phyloP scores from a whole-genome alignment of 352 stramenopile species.

The Phytopythium litorale region DNA sequence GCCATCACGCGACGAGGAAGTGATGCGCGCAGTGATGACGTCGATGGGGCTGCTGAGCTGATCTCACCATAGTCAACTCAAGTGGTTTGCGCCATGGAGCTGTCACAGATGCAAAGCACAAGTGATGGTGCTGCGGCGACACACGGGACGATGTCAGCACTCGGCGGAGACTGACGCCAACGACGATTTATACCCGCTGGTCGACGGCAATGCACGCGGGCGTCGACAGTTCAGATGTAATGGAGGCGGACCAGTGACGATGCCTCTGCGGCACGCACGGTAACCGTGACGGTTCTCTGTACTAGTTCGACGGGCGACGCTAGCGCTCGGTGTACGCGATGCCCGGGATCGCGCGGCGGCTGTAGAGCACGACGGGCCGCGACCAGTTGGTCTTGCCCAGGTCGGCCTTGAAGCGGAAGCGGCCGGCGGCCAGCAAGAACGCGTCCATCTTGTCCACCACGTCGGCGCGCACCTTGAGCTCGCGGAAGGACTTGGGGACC shows the following conservation, averaged over 20 bases:
- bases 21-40: not conserved
- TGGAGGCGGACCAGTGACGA: not conserved
- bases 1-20: not conserved
- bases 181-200: not conserved
- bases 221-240: not conserved
- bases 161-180: not conserved
- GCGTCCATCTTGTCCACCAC: slow-evolving; percentile 64
- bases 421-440: slow-evolving; percentile 50
- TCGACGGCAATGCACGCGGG: not conserved
- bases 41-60: not conserved
- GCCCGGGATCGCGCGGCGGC: slow-evolving; percentile 38
- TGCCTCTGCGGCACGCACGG: not conserved
- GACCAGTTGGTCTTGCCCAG: slow-evolving; percentile 85
- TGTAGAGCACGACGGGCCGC: slow-evolving; percentile 68
- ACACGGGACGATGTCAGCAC: not conserved
- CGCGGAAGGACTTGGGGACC: slow-evolving; percentile 52
- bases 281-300: not conserved
- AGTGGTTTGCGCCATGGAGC: not conserved
- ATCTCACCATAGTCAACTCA: slow-evolving; percentile 3
- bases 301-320: not conserved
- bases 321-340: slow-evolving; percentile 28
- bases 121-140: not conserved
- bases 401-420: slow-evolving; percentile 55
- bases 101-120: not conserved
- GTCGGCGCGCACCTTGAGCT: slow-evolving; percentile 56